These are phyloP conservation scores for Mytilinidion resinicola DNA, from an alignment of 495 filamentous ascomycete genomes.

Conservation along the genomic window DNA sequence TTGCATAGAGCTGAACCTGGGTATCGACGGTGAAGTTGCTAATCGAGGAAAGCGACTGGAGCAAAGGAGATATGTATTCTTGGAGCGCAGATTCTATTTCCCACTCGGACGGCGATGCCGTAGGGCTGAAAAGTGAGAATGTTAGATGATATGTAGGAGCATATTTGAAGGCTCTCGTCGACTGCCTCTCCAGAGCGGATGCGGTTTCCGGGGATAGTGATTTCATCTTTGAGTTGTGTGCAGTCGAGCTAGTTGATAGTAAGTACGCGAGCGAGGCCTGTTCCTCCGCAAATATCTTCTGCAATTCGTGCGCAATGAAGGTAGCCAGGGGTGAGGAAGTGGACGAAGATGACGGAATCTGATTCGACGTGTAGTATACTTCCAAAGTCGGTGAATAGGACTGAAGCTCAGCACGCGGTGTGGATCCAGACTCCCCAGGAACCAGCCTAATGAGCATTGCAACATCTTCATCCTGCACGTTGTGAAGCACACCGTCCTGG, in stretches of 20 bases:
- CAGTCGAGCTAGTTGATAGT: constrained; percentile 47
- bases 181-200: constrained; percentile 51
- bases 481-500: background rate
- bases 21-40: constrained; percentile 97
- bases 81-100: constrained; percentile 79
- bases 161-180: constrained; percentile 81
- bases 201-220: constrained; percentile 43
- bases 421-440: constrained; percentile 50
- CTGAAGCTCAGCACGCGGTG: constrained; percentile 55
- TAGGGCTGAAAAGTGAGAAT: constrained; percentile 86
- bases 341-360: constrained; percentile 61
- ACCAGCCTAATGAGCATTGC: constrained; percentile 66
- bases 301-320: constrained; percentile 74
- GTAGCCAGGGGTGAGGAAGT: constrained; percentile 68
- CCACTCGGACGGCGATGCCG: constrained; percentile 74
- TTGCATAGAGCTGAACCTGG: constrained; percentile 89
- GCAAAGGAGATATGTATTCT: constrained; percentile 73
- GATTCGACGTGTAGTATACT: constrained; percentile 70
- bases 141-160: constrained; percentile 92
- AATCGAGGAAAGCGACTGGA: constrained; percentile 69
- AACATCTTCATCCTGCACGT: constrained; percentile 40
- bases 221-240: constrained; percentile 23
- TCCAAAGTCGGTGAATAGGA: constrained; percentile 67
- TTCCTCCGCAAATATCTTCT: constrained; percentile 78
- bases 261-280: constrained; percentile 82